phyloP scores from a whole-genome alignment of 768 basidiomycete genomes.

The Rhodosporidiobolus odoratus region DNA sequence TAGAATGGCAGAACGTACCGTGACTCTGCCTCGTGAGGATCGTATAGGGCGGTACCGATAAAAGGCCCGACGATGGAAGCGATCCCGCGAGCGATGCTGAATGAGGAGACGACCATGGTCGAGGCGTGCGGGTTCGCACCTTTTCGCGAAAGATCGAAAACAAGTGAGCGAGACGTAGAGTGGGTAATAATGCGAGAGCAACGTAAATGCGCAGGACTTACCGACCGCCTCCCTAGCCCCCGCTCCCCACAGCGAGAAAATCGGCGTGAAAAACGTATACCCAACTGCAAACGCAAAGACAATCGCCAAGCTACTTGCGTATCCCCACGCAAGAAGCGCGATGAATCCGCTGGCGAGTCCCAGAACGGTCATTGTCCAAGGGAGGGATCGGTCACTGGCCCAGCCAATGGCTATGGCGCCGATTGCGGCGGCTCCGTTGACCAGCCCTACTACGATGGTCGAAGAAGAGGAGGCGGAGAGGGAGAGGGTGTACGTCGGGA shows the following conservation, averaged over 20 bases:
- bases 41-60: conserved; percentile 18
- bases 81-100: conserved; percentile 15
- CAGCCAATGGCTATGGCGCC: conserved; percentile 18
- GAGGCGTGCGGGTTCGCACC: conserved; percentile 27
- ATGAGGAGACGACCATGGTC: conserved; percentile 16
- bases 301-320: background rate
- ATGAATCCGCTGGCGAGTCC: background rate
- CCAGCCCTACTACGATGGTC: conserved; percentile 13
- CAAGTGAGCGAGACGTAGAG: background rate
- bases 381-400: background rate
- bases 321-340: conserved; percentile 6
- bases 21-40: background rate
- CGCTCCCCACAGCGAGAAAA: background rate
- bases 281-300: background rate
- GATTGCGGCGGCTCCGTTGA: conserved; percentile 14
- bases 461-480: conserved; percentile 3
- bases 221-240: background rate
- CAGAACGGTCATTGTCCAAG: background rate
- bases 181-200: too few relatives aligned
- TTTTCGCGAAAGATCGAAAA: conserved; percentile 1
- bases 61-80: conserved; percentile 20
- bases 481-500: conserved; percentile 28
- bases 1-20: conserved; percentile 9
- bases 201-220: too few relatives aligned
- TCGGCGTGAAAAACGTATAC: background rate